Evolutionary conservation across 2,329 filamentous ascomycete species (phyloP).

Genomic region (Fusarium mangiferae): DNA sequence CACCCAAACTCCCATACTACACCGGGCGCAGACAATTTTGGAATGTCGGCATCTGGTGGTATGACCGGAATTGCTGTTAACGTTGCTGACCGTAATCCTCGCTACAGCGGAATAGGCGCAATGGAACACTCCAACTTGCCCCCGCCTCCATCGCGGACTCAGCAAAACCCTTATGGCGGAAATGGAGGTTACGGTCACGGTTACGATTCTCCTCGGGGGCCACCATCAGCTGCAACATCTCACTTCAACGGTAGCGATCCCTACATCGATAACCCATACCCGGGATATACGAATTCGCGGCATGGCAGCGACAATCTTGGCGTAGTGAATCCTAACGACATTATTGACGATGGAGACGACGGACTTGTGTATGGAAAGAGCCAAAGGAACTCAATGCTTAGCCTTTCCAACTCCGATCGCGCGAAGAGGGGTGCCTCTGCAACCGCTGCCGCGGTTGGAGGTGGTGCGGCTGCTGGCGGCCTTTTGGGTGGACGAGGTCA

Average conservation of each 20-base stretch:
- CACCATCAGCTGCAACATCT: conserved; percentile 23
- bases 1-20: conserved; percentile 51
- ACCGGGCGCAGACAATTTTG: conserved; percentile 74
- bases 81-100: conserved; percentile 71
- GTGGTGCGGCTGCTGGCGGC: conserved; percentile 55
- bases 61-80: conserved; percentile 75
- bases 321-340: conserved; percentile 79
- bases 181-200: conserved; percentile 41
- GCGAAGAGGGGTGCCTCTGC: conserved; percentile 38
- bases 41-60: conserved; percentile 69
- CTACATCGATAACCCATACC: conserved; percentile 74
- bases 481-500: conserved; percentile 47
- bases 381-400: conserved; percentile 68
- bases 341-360: conserved; percentile 90
- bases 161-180: conserved; percentile 40
- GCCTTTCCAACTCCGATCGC: conserved; percentile 59
- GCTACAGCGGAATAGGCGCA: conserved; percentile 73
- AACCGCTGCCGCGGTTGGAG: conserved; percentile 58
- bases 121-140: conserved; percentile 57
- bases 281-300: conserved; percentile 59
- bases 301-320: conserved; percentile 62
- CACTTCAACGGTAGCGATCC: conserved; percentile 49
- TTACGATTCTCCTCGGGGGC: conserved; percentile 38
- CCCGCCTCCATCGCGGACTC: conserved; percentile 51
- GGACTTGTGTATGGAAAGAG: conserved; percentile 69